Base-by-base conservation (phyloP, 225 moss, liverwort and hornwort genomes). In the Pseudisothecium myosuroides region DNA sequence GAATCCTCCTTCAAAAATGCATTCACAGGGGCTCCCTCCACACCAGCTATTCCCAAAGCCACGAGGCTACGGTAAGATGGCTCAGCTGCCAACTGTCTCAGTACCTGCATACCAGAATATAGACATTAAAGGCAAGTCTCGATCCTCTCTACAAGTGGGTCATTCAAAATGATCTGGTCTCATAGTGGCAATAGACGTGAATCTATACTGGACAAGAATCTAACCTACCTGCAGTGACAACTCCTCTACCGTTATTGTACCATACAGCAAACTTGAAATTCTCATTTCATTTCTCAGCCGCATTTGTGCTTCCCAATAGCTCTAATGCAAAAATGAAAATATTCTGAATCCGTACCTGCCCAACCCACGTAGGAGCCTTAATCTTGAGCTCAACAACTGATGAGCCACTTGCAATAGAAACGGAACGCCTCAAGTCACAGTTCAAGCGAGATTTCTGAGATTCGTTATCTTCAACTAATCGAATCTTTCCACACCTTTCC, bases 281-380 rank as follows among this genome's bases (percentile, higher is more conserved):
- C 21, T 55, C 45, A 45, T 43, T 75, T 65, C 47, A 84, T 69
- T 49, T 66, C 80, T 62, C 80, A 24, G 22, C 5, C 28, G 37
- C 63, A 79, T 50, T 50, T 45, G 24, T 39, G 61, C 65, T 85
- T 69, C 75, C 78, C 59, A 80, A 41, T 56, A 62, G 39, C 63
- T 73, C 31, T 37, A 71, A 83, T 34, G 55, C 36, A 59, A 43
- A 71, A 27, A 41, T 55, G n/a, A 39, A 43, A 79, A 69, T 12
- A 71, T 41, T 58, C 29, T 64, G 39, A 52, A 68, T 83, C 24
- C 49, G 80, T 87, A 95, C 98, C 97, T 99, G 98, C 78, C 96
- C 96, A 82, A 96, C 96, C 98, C 98, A 97, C 73, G 96, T 95
- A 88, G 97, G 96, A 61, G 97, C 96, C 91, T 93, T 94, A 74